Evolutionary conservation across 495 filamentous ascomycete species (phyloP).

Genomic region (Hypomontagnella submonticulosa): DNA sequence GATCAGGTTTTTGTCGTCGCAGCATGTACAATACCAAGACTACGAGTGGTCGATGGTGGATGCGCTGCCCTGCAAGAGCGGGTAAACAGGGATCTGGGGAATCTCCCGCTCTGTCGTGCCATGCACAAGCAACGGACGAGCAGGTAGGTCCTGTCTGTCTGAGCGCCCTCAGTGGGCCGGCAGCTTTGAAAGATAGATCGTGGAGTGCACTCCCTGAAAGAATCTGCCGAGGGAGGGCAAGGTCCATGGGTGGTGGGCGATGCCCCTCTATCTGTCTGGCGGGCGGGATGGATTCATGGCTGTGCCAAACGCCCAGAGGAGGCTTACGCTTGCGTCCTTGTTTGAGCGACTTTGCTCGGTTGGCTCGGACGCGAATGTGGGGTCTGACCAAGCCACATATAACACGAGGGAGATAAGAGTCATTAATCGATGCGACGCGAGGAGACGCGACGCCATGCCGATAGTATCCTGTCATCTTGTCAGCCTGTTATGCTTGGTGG

Average conservation of each 20-base stretch:
- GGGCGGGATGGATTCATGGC: constrained; percentile 32
- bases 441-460: constrained; percentile 40
- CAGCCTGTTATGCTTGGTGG: constrained; percentile 15
- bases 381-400: constrained; percentile 45
- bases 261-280: constrained; percentile 20
- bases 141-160: constrained; percentile 40
- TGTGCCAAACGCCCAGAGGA: constrained; percentile 31
- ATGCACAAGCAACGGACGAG: constrained; percentile 49
- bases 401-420: constrained; percentile 46
- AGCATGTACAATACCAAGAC: constrained; percentile 12
- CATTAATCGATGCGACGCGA: constrained; percentile 32
- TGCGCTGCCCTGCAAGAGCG: constrained; percentile 48
- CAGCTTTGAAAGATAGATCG: constrained; percentile 45
- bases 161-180: constrained; percentile 38
- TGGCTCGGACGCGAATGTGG: constrained; percentile 42
- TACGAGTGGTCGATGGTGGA: constrained; percentile 33
- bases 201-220: constrained; percentile 51
- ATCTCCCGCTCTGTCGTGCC: constrained; percentile 50
- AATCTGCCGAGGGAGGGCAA: constrained; percentile 47
- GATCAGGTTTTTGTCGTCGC: constrained; percentile 12
- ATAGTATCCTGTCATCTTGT: constrained; percentile 33
- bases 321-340: constrained; percentile 34
- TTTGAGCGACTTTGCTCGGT: constrained; percentile 29
- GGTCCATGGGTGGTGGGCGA: constrained; percentile 38
- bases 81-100: constrained; percentile 51